Base-by-base conservation (phyloP, 139 green algal genomes). In the Chlamydomonas applanata region DNA sequence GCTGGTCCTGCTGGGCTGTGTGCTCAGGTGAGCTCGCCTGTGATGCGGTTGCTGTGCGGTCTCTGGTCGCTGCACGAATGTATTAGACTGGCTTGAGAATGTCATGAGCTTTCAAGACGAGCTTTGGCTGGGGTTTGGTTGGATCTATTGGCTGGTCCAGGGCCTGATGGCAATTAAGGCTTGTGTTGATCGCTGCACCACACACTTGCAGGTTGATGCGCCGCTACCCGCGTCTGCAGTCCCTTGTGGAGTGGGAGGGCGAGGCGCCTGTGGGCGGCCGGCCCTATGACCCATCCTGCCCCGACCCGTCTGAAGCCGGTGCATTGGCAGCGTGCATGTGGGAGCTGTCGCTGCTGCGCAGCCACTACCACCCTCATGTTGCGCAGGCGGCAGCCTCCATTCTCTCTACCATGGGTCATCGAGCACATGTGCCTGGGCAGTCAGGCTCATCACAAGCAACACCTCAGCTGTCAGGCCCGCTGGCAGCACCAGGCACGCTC, bases 231-330 rank as follows among this genome's bases (percentile, higher is more conserved):
- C 82, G 82, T 34, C 84, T 96, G 54, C 54, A 79, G 24, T 67
- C 67, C 68, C 77, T 93, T 83, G 80, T 96, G 54, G 86, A 94
- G 34, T 85, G 90, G 66, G 91, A 94, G 52, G 79, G 82, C 11
- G 90, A 83, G 30, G 80, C 81, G 4, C 82, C 86, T 2, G 71
- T 88, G 13, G 84, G 83, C 2, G 76, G 83, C 36, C 65, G 78
- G 2, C 24, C 67, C 35, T 88, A 79, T 65, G 70, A 87, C 56
- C 46, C 86, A 0, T 53, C 67, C 71, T 82, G 73, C 22, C 11
- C 60, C 0, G 86, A 91, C 70, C 86, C 86, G 64, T 75, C 73
- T 0, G 83, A 91, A 49, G 79, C 83, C 1, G 83, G 84, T 2
- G 83, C 70, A 1, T 67, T 87, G 72, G 72, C 82, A 27, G 66